Base-by-base conservation (phyloP, 2,329 filamentous ascomycete species). In the Grosmannia huntii region DNA sequence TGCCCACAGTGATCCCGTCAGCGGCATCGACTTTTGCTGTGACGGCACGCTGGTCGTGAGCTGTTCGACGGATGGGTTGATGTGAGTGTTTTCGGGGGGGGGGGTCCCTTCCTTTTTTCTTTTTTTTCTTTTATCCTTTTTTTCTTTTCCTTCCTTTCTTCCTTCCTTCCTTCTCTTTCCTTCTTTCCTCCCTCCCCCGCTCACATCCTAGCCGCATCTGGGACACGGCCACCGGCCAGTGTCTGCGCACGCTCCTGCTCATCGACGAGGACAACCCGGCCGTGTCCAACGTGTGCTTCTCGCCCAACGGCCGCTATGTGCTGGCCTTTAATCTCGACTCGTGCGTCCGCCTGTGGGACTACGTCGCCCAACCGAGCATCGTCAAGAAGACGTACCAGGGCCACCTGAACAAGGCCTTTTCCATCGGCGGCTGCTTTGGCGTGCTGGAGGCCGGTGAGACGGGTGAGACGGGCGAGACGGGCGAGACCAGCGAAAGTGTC, bases 331-430 rank as follows among this genome's bases (percentile, higher is more conserved):
- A 89, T 62, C 79, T 96, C 63, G 94, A 99, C 74, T 88, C 85
- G 61, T 92, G 88, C 68, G 81, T 99, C 53, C 84, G 94, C 2
- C 76, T 99, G 25, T 99, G 94, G 94, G 89, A 96, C 70, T 99
- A 97, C 68, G 87, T 95, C 10, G 84, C 90, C 44, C 92, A 92
- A 9, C 66, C 66, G 25, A 66, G 62, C 44, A 84, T 85, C 31
- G 94, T 94, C 65, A 86, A 96, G 66, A 99, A 99, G 77, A 99
- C 94, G 16, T 99, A 97, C 71, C 90, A 96, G 69, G 94, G 94
- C 0, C 94, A 97, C 67, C 74, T 76, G 57, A 99, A 99, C 69
- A 78, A 83, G 57, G 85, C 85, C 61, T 97, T 87, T 71, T 92
- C 89, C 63, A 78, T 97, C n/a, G 83, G 83, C 3, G 89, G 90